Conservation (phyloP, 495 filamentous ascomycete genomes). For the Podospora pseudocomata region DNA sequence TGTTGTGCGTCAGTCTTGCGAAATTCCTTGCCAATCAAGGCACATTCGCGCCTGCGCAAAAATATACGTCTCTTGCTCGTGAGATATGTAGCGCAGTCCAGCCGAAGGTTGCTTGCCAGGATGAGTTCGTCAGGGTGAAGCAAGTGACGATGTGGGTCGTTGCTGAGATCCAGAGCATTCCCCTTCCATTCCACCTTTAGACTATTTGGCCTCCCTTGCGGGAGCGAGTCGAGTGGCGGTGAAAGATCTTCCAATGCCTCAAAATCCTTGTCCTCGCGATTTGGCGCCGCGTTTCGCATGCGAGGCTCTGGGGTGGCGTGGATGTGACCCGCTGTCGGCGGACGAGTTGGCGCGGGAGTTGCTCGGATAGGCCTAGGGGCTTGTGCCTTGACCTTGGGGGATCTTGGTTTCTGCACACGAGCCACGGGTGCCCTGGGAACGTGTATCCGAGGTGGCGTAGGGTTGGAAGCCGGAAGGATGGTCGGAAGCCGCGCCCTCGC, state of each 20-base stretch:
- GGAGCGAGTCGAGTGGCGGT: slow-evolving; percentile 66
- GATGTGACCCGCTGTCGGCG: slow-evolving; percentile 37
- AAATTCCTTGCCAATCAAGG: slow-evolving; percentile 76
- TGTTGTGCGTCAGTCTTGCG: slow-evolving; percentile 97
- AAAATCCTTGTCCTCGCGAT: slow-evolving; percentile 85
- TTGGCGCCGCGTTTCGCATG: slow-evolving; percentile 43
- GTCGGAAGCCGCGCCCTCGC: slow-evolving; percentile 30
- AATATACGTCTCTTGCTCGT: slow-evolving; percentile 96
- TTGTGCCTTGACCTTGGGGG: slow-evolving; percentile 24
- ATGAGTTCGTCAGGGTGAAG: slow-evolving; percentile 77
- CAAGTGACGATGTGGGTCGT: slow-evolving; percentile 71
- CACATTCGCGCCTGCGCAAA: slow-evolving; percentile 64
- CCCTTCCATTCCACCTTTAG: slow-evolving; percentile 90
- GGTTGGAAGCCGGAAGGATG: slow-evolving; percentile 45
- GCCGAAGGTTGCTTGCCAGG: slow-evolving; percentile 74
- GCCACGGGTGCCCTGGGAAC: slow-evolving; percentile 46
- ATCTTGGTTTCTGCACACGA: slow-evolving; percentile 40
- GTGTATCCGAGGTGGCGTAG: slow-evolving; percentile 28
- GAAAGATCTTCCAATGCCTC: slow-evolving; percentile 70
- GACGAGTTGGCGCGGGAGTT: slow-evolving; percentile 22
- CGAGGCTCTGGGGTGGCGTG: slow-evolving; percentile 45
- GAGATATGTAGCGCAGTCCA: slow-evolving; percentile 87
- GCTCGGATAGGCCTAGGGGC: slow-evolving; percentile 33
- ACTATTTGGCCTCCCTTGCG: slow-evolving; percentile 51
- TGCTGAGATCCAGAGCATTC: slow-evolving; percentile 70